Percentiles rank a stretch among this genome's conserved stretches.
Conservation (phyloP, 805 yeast genomes). For the Lipomyces yamanashiensis region DNA sequence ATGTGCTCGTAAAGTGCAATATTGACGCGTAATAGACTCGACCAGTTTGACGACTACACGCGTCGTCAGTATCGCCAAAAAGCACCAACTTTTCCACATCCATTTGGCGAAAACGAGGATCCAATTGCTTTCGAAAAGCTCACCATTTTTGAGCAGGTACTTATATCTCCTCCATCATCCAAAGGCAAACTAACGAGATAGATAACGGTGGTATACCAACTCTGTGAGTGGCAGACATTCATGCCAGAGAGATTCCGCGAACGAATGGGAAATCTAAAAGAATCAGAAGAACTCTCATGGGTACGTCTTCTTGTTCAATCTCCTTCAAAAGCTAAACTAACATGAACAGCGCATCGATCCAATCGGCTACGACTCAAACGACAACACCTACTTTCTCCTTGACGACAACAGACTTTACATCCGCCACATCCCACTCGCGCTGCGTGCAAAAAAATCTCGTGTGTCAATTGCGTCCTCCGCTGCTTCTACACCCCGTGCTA, state of each 20-base stretch:
- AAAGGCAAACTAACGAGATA: background rate
- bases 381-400: conserved; percentile 43
- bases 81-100: conserved; percentile 16
- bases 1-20: background rate
- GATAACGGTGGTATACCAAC: conserved; percentile 24
- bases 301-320: conserved; percentile 1
- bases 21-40: conserved; percentile 18
- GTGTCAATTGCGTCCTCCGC: too few species aligned
- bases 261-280: conserved; percentile 36
- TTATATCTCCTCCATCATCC: too few species aligned
- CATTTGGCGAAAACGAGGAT: conserved; percentile 33
- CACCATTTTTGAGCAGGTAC: conserved; percentile 32
- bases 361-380: conserved; percentile 41
- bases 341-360: conserved; percentile 40
- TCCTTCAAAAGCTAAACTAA: too few species aligned
- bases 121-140: conserved; percentile 24
- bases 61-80: conserved; percentile 35
- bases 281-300: conserved; percentile 35
- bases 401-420: conserved; percentile 46
- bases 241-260: conserved; percentile 37
- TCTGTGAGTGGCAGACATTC: conserved; percentile 33
- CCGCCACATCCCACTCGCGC: conserved; percentile 20
- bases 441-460: conserved; percentile 5
- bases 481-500: background rate
- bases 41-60: conserved; percentile 32